Evolutionary conservation across 768 basidiomycete genomes (phyloP).

Genomic region (Lanmaoa rubissima): DNA sequence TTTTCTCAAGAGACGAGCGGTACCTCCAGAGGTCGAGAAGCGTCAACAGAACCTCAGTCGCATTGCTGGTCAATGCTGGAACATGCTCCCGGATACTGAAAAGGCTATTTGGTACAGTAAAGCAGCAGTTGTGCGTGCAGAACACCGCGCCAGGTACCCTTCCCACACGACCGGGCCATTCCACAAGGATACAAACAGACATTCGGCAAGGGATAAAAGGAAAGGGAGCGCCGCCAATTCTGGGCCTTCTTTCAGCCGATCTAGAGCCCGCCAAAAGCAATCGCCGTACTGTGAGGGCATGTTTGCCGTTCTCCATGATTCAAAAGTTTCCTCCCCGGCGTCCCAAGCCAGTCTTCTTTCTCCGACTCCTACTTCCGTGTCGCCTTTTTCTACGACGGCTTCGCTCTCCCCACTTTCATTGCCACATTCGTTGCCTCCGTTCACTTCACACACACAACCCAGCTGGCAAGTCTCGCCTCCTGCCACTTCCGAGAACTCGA

Average conservation of each 20-base stretch:
- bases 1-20: conserved; percentile 41
- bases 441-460: conserved; percentile 7
- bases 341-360: conserved; percentile 1
- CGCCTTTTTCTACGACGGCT: conserved; percentile 4
- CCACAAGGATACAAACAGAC: conserved; percentile 19
- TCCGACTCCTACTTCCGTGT: neutral
- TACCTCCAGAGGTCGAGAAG: conserved; percentile 45
- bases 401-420: conserved; percentile 17
- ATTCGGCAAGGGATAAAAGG: conserved; percentile 26
- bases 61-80: conserved; percentile 55
- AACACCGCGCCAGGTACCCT: conserved; percentile 31
- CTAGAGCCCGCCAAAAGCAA: conserved; percentile 29
- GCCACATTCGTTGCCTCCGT: conserved; percentile 16
- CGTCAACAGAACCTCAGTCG: conserved; percentile 56
- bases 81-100: conserved; percentile 36
- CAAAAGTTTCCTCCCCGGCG: neutral
- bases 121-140: conserved; percentile 27
- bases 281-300: conserved; percentile 13
- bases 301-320: conserved; percentile 11
- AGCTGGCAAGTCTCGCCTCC: neutral
- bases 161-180: conserved; percentile 30
- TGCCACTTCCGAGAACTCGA: conserved; percentile 15
- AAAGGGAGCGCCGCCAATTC: conserved; percentile 33
- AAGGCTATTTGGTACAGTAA: conserved; percentile 36
- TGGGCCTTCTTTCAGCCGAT: conserved; percentile 37